Conservation (phyloP, 2,329 filamentous ascomycete species). For the Botrytis porri region DNA sequence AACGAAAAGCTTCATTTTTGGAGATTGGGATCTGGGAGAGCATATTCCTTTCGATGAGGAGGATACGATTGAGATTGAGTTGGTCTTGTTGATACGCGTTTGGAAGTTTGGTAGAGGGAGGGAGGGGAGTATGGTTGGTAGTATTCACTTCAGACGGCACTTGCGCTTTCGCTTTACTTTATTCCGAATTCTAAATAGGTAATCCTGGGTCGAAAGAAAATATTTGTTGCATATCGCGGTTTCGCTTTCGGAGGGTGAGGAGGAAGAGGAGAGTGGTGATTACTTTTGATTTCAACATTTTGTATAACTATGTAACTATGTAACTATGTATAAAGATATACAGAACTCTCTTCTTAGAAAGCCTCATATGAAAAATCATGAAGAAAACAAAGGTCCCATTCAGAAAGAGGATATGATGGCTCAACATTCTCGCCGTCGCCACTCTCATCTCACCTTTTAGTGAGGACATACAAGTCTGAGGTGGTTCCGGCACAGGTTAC, state of each 20-base stretch:
- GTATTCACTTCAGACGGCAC: background rate
- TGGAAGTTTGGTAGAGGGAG: background rate
- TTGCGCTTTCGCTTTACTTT: background rate
- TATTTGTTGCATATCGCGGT: background rate
- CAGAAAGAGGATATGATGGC: too few species aligned
- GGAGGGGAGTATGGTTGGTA: background rate
- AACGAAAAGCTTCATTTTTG: background rate
- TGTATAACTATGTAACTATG: too few species aligned
- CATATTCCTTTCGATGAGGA: background rate
- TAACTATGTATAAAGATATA: too few species aligned
- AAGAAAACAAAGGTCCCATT: background rate
- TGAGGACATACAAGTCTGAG: too few species aligned
- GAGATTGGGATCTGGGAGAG: background rate
- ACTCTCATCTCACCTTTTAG: too few species aligned
- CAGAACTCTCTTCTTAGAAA: background rate
- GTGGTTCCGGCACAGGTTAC: background rate
- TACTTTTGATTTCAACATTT: too few species aligned
- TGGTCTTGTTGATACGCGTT: accelerated
- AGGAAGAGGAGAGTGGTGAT: too few species aligned
- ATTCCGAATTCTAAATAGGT: too few species aligned
- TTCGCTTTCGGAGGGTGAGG: background rate
- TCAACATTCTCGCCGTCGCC: too few species aligned
- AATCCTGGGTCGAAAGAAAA: too few species aligned
- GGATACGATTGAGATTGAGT: background rate
- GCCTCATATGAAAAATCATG: background rate